Base-by-base conservation (phyloP, 2,329 filamentous ascomycete species). In the Botryotinia convoluta region DNA sequence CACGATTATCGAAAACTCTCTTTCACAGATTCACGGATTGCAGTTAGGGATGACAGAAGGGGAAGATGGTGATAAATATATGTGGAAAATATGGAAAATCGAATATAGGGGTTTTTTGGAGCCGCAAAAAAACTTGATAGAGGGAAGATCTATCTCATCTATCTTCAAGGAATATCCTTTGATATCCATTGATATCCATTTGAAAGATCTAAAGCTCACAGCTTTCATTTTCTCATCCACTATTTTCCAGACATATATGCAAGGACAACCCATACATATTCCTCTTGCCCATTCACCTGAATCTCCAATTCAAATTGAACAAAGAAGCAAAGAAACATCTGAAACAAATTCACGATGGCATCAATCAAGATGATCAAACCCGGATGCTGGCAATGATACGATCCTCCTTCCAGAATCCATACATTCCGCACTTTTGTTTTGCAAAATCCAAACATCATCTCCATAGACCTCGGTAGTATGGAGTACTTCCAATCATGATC, bases 241-340 rank as follows among this genome's bases (percentile, higher is more conserved):
- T n/a, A 12, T 32, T 44, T 44, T 44, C n/a, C 29, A 45, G 61
- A 44, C 29, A 45, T 7, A 32, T 32, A 45, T 64, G 26, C 62
- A 64, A 64, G 61, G 62, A 64, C 61, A 64, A 64, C 39, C 61
- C 61, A 44, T 45, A 32, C 61, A n/a, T 29, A 22, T 32, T 45
- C 22, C 39, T 26, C 29, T n/a, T 51, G 51, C 51, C 51, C 51
- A 57, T 14, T 29, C 51, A 57, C 51, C 39, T 64, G 61, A 45
- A 64, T 64, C 29, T 64, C n/a, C 39, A 16, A 32, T 63, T 29
- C 62, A 29, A 57, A 57, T 45, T n/a, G 22, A 6, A 26, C 20
- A 44, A 42, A 44, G 29, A 61, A 61, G 32, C 35, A 61, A 39
- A 16, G 35, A 61, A 26, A 26, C 35, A 26, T n/a, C 64, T 44